Evolutionary conservation across 2,329 filamentous ascomycete genomes (phyloP).

Genomic region (Fusarium brachygibbosum): DNA sequence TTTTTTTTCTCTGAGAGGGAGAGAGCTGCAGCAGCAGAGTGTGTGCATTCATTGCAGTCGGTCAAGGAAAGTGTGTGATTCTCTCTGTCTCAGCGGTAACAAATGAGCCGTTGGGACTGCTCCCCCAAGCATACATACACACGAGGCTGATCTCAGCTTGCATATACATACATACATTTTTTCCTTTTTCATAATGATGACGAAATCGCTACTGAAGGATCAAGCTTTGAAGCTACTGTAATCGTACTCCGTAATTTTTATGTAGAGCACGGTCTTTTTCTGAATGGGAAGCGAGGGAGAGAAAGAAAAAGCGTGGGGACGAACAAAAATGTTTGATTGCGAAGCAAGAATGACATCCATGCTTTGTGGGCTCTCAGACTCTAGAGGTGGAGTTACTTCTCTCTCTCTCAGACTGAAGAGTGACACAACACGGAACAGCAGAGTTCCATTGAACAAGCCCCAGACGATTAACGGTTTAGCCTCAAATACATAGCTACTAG

Average conservation of each 20-base stretch:
- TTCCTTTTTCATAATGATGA: not conserved
- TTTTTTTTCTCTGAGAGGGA: constrained; percentile 1
- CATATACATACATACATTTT: not conserved
- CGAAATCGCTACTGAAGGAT: not conserved
- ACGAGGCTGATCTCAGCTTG: constrained; percentile 7
- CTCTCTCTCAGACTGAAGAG: not conserved
- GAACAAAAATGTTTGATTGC: constrained; percentile 5
- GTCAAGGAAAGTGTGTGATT: not conserved
- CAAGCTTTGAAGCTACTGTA: not conserved
- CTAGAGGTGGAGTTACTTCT: constrained; percentile 28
- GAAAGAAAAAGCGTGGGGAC: constrained; percentile 14
- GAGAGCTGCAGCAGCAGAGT: not conserved
- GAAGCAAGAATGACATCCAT: constrained; percentile 8
- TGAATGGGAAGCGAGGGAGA: constrained; percentile 1
- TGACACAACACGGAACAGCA: constrained; percentile 7
- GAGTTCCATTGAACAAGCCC: not conserved
- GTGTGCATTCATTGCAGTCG: not conserved
- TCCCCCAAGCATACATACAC: not conserved
- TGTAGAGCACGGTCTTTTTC: constrained; percentile 11
- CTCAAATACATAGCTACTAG: not conserved
- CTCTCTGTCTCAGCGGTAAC: not conserved
- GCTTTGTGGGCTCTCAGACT: not conserved
- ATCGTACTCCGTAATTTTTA: constrained; percentile 7
- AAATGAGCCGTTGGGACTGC: not conserved
- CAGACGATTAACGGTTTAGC: constrained; percentile 10